Evolutionary conservation across 441 rosid genomes (phyloP), one percentile per base, ranked within the genome.

Genomic region (Adansonia gregorii): DNA sequence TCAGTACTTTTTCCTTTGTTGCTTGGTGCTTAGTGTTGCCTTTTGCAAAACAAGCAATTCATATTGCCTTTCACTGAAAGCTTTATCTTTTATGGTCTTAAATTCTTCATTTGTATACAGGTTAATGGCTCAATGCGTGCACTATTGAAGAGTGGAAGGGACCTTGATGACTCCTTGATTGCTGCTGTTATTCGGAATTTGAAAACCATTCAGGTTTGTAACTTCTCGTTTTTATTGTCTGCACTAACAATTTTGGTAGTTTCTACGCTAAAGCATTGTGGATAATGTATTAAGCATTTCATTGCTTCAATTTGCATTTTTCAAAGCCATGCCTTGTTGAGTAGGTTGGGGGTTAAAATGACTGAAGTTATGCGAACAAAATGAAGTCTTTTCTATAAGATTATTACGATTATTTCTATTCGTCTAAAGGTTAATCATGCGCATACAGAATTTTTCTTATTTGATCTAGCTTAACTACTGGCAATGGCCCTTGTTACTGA

Each of bases 161-260:
- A 93, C 74, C 82, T 90, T 71, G 94, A 95, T 39, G 94, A 93
- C 79, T 58, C 82, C 76, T 78, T 95, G 81, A 76, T 85, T 72
- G 99, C 99, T 71, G 84, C 75, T 41, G 86, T 93, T 73, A 95
- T 95, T 83, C 88, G 85, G 64, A 93, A 95, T 86, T 88, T 95
- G 83, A 95, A 93, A 85, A 72, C 75, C 79, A 88, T 95, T 88
- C 82, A 85, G 91, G 98, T 95, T 80, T 82, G 72, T 67, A 78
- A 35, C 78, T 82, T 78, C 20, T 78, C 11, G 58, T 43, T 79
- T 67, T 72, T 20, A 24, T 78, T 77, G 48, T 73, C 60, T 75
- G 24, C 65, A 6, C 31, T 35, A 35, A 35, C 11, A 24, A 43
- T 66, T 52, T 64, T 74, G 46, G 31, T 68, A 65, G 46, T 63